Evolutionary conservation across 2,329 filamentous ascomycete species (phyloP).

Genomic region (Torrubiella hemipterigena): DNA sequence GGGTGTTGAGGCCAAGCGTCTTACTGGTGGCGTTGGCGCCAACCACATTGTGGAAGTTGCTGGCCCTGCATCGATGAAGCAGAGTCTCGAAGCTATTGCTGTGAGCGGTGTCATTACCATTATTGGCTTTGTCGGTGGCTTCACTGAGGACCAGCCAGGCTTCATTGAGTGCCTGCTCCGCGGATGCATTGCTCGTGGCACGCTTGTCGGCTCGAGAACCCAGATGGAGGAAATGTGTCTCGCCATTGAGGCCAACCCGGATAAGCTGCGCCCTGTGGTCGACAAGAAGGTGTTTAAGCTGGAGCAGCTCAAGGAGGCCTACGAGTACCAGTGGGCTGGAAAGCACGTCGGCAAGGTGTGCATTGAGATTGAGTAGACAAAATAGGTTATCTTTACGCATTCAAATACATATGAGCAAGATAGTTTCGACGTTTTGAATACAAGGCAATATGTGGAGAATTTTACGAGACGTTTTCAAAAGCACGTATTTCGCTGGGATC

Average conservation of each 20-base stretch:
- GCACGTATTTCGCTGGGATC: too few relatives aligned
- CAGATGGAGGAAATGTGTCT: slow-evolving; percentile 40
- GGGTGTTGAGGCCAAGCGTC: slow-evolving; percentile 29
- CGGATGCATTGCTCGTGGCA: slow-evolving; percentile 29
- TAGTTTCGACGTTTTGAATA: too few relatives aligned
- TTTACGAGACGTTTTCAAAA: too few relatives aligned
- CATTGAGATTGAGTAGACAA: slow-evolving; percentile 1
- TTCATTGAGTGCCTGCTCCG: slow-evolving; percentile 20
- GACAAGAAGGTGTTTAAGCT: slow-evolving; percentile 28
- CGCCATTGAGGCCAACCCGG: slow-evolving; percentile 33
- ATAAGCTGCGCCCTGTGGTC: slow-evolving; percentile 31
- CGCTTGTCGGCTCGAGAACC: slow-evolving; percentile 31
- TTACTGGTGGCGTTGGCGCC: slow-evolving; percentile 31
- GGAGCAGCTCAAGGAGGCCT: slow-evolving; percentile 23
- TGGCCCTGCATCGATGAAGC: slow-evolving; percentile 28
- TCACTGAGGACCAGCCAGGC: slow-evolving; percentile 14
- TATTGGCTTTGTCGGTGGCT: slow-evolving; percentile 23
- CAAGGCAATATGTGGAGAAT: too few relatives aligned
- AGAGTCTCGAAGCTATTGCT: slow-evolving; percentile 32
- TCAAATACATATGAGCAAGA: too few relatives aligned
- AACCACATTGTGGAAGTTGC: slow-evolving; percentile 37
- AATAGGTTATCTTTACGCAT: too few relatives aligned
- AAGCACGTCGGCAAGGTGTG: slow-evolving; percentile 23
- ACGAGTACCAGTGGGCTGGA: slow-evolving; percentile 12
- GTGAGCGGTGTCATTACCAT: slow-evolving; percentile 32